phyloP scores from a whole-genome alignment of 768 basidiomycete species.

The Glaciozyma antarctica region DNA sequence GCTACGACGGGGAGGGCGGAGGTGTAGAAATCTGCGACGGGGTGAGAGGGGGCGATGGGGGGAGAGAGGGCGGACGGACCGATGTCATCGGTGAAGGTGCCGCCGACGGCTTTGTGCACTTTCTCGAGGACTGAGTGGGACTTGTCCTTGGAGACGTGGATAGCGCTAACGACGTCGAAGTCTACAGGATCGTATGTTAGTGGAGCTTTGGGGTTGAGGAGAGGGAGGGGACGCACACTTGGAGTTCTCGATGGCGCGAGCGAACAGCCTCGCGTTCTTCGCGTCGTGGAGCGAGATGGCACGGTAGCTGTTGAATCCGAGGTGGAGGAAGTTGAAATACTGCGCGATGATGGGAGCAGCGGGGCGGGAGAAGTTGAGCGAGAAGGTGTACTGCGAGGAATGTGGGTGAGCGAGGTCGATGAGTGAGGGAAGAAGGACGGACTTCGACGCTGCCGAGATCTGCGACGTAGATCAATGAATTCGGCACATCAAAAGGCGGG shows the following conservation, averaged over 20 bases:
- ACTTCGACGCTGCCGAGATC: background rate
- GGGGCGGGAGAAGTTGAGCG: constrained; percentile 38
- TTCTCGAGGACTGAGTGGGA: constrained; percentile 34
- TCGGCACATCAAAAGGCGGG: too few species aligned
- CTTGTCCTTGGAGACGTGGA: constrained; percentile 45
- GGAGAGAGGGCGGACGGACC: constrained; percentile 2
- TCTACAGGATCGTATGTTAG: constrained; percentile 4
- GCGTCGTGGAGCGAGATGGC: constrained; percentile 47
- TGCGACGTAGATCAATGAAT: too few species aligned
- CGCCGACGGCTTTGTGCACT: constrained; percentile 39
- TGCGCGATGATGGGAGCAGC: constrained; percentile 31
- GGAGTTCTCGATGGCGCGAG: constrained; percentile 53
- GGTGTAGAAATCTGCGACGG: constrained; percentile 39
- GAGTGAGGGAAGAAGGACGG: background rate
- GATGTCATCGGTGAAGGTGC: constrained; percentile 47
- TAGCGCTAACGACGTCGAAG: constrained; percentile 41
- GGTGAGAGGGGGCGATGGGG: too few species aligned
- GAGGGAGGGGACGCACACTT: constrained; percentile 38
- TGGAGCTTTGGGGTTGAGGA: background rate
- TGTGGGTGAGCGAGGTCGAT: background rate
- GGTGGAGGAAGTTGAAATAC: constrained; percentile 30
- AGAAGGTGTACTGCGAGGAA: constrained; percentile 64
- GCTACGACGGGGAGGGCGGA: constrained; percentile 51
- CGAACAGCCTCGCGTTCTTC: constrained; percentile 57
- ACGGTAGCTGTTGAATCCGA: constrained; percentile 38